Conservation (phyloP, 306 rosid genomes). For the Arachis stenosperma region DNA sequence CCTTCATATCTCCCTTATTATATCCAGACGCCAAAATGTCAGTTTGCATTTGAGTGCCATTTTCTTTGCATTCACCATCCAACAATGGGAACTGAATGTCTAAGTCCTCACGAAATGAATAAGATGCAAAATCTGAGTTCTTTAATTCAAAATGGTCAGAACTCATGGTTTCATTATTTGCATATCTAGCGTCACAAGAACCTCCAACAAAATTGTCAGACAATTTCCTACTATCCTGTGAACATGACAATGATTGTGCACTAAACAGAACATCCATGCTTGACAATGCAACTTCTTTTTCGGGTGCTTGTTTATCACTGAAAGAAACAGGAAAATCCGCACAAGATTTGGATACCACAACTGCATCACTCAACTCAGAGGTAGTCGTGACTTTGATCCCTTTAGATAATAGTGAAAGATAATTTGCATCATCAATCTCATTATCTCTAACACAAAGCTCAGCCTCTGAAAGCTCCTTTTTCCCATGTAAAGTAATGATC, state of each 20-base stretch:
- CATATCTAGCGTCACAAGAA: constrained; percentile 43
- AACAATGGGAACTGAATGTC: constrained; percentile 39
- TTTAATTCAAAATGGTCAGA: constrained; percentile 47
- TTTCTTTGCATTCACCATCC: constrained; percentile 48
- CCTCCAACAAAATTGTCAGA: constrained; percentile 42
- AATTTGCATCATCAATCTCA: constrained; percentile 37
- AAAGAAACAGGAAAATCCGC: constrained; percentile 44
- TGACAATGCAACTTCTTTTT: constrained; percentile 44
- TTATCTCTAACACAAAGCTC: constrained; percentile 40
- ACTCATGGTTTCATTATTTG: constrained; percentile 37
- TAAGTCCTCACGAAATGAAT: constrained; percentile 40
- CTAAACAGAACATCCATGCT: constrained; percentile 35
- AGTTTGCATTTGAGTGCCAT: constrained; percentile 39
- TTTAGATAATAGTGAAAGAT: constrained; percentile 41
- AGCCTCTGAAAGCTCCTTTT: constrained; percentile 43
- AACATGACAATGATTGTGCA: constrained; percentile 45
- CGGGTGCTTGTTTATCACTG: constrained; percentile 44
- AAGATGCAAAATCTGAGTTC: constrained; percentile 40
- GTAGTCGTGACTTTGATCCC: constrained; percentile 49
- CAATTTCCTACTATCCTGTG: constrained; percentile 43
- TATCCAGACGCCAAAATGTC: constrained; percentile 47
- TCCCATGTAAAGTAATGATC: constrained; percentile 38
- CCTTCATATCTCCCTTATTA: constrained; percentile 45
- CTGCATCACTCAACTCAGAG: constrained; percentile 46
- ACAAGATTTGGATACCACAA: constrained; percentile 45